These are phyloP conservation scores for Penicillium salamii DNA, from an alignment of 495 filamentous ascomycete species.

Conservation along the genomic window DNA sequence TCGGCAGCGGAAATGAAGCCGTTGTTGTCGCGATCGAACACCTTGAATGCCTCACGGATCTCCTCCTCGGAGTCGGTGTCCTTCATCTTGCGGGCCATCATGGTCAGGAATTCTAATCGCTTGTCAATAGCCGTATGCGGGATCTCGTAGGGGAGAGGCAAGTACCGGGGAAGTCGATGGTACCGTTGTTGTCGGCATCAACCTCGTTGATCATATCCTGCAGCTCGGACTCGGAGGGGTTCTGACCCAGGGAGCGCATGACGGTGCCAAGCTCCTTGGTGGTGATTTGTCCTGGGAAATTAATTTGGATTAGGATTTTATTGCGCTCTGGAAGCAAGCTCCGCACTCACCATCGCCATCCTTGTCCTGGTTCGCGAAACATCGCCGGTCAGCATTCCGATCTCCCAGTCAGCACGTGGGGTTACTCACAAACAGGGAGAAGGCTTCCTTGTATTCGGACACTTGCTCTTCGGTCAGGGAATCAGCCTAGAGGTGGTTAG, in stretches of 20 bases:
- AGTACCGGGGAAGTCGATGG: conserved; percentile 96
- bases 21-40: conserved; percentile 99
- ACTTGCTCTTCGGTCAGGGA: conserved; percentile 98
- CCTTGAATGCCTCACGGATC: conserved; percentile 92
- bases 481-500: conserved; percentile 63
- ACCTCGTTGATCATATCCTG: conserved; percentile 99
- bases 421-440: conserved; percentile 95
- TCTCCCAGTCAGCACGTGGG: conserved; percentile 7
- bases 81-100: conserved; percentile 99
- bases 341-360: conserved; percentile 94
- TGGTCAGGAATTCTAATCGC: conserved; percentile 86
- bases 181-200: conserved; percentile 99
- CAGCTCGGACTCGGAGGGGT: conserved; percentile 96
- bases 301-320: background rate
- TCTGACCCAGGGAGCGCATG: conserved; percentile 99
- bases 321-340: too few relatives aligned
- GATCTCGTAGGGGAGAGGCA: background rate
- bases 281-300: conserved; percentile 92
- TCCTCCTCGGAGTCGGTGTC: conserved; percentile 99
- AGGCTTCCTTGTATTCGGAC: conserved; percentile 99
- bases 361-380: conserved; percentile 72
- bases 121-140: conserved; percentile 8
- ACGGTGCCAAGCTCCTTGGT: conserved; percentile 99
- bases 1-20: conserved; percentile 98
- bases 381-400: conserved; percentile 15